Evolutionary conservation across 1,139 yeast genomes (phyloP).

Genomic region (Candida neerlandica): DNA sequence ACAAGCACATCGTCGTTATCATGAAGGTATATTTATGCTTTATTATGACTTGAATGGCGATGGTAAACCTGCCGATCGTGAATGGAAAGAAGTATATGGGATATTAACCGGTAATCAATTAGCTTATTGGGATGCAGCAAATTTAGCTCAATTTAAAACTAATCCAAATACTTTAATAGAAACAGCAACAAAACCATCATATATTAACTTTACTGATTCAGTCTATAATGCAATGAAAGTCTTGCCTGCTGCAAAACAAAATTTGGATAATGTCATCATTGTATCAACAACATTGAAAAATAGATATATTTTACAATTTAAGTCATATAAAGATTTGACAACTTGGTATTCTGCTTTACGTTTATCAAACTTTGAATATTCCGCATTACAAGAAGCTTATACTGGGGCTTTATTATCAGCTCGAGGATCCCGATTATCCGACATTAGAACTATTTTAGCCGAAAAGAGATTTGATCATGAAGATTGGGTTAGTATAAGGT

Average conservation of each 20-base stretch:
- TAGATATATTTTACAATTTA: conserved; percentile 77
- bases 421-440: conserved; percentile 82
- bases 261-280: conserved; percentile 74
- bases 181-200: conserved; percentile 74
- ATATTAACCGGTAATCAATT: conserved; percentile 87
- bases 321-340: conserved; percentile 55
- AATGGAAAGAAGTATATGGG: conserved; percentile 93
- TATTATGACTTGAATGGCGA: conserved; percentile 75
- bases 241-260: conserved; percentile 64
- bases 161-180: conserved; percentile 54
- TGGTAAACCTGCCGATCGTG: conserved; percentile 80
- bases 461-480: conserved; percentile 86
- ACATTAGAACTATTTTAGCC: conserved; percentile 79
- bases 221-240: conserved; percentile 73
- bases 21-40: conserved; percentile 74
- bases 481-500: conserved; percentile 93
- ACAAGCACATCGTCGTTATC: conserved; percentile 71
- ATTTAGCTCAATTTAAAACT: conserved; percentile 56
- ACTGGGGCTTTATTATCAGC: conserved; percentile 92
- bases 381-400: conserved; percentile 87
- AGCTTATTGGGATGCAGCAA: conserved; percentile 90
- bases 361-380: conserved; percentile 76
- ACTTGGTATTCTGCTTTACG: conserved; percentile 84
- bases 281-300: conserved; percentile 91
- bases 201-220: conserved; percentile 89